Evolutionary conservation across 2,329 filamentous ascomycete genomes (phyloP).

Genomic region (Waltergamsia citrina): DNA sequence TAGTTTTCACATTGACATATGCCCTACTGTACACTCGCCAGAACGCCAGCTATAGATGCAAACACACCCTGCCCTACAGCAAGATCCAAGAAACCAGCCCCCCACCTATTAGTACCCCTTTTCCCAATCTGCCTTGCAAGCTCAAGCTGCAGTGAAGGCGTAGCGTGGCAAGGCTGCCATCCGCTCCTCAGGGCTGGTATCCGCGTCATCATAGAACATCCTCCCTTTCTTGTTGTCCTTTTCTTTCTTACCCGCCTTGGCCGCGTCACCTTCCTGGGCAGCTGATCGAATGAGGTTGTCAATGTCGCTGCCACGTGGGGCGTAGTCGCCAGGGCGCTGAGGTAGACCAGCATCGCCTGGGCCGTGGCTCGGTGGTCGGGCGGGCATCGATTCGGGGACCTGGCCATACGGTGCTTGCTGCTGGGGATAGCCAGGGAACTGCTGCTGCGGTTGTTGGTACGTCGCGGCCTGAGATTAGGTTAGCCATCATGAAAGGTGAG

Average conservation of each 20-base stretch:
- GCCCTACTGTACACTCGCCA: slow-evolving; percentile 4
- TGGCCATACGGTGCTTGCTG: slow-evolving; percentile 20
- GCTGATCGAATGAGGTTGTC: slow-evolving; percentile 57
- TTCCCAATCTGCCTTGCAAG: neutral
- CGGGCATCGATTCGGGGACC: slow-evolving; percentile 32
- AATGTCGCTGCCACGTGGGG: slow-evolving; percentile 39
- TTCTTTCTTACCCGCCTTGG: slow-evolving; percentile 50
- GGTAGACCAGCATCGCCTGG: slow-evolving; percentile 27
- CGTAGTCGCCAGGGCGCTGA: slow-evolving; percentile 28
- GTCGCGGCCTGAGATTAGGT: slow-evolving; percentile 16
- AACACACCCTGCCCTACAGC: neutral
- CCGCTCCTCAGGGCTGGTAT: slow-evolving; percentile 78
- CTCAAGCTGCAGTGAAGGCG: slow-evolving; percentile 33
- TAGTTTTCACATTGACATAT: slow-evolving; percentile 1
- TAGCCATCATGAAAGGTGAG: neutral
- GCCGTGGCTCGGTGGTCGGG: slow-evolving; percentile 31
- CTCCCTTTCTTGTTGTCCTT: slow-evolving; percentile 59
- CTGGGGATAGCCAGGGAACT: slow-evolving; percentile 10
- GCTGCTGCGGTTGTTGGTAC: neutral
- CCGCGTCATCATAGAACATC: slow-evolving; percentile 76
- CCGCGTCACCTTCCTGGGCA: slow-evolving; percentile 28
- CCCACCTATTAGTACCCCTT: no score
- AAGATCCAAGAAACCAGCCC: neutral
- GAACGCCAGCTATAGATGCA: slow-evolving; percentile 2
- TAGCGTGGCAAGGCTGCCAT: slow-evolving; percentile 75